Percentiles rank a stretch among this genome's conserved stretches.
Evolutionary conservation across 768 basidiomycete genomes (phyloP).

Genomic region (Rhodocollybia butyracea): DNA sequence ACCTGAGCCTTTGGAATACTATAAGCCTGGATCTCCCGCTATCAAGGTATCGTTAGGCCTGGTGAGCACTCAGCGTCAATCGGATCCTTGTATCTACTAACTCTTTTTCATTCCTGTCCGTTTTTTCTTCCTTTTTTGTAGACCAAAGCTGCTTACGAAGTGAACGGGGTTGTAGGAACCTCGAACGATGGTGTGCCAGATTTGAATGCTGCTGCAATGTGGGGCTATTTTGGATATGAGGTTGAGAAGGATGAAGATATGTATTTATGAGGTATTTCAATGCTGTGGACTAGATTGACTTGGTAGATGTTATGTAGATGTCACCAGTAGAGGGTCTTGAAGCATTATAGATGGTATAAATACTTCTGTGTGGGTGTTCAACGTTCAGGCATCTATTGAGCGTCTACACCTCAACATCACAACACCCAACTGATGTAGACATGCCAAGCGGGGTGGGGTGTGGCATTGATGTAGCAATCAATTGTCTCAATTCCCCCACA

Average conservation of each 20-base stretch:
- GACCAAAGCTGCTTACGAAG: slow-evolving; percentile 45
- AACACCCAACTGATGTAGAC: too few species aligned
- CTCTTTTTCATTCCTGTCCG: neutral
- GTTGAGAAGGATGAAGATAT: slow-evolving; percentile 32
- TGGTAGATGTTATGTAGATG: too few species aligned
- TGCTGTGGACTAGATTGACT: too few species aligned
- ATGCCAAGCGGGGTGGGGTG: too few species aligned
- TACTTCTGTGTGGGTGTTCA: too few species aligned
- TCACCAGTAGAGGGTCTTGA: too few species aligned
- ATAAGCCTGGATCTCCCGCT: slow-evolving; percentile 43
- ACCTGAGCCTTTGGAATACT: slow-evolving; percentile 36
- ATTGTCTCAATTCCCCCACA: too few species aligned
- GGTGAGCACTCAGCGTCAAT: too few species aligned
- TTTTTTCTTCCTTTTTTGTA: slow-evolving; percentile 12
- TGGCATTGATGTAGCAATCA: too few species aligned
- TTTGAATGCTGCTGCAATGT: slow-evolving; percentile 43
- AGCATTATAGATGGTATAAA: too few species aligned
- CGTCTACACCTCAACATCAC: too few species aligned
- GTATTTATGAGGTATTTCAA: slow-evolving; percentile 11
- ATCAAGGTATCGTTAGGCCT: slow-evolving; percentile 66
- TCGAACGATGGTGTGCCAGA: slow-evolving; percentile 44
- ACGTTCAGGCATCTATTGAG: too few species aligned
- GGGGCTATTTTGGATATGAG: slow-evolving; percentile 42
- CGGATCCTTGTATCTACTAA: neutral
- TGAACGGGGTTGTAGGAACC: slow-evolving; percentile 39